Conservation (phyloP, 345 rosid genomes). For the Aethionema arabicum region DNA sequence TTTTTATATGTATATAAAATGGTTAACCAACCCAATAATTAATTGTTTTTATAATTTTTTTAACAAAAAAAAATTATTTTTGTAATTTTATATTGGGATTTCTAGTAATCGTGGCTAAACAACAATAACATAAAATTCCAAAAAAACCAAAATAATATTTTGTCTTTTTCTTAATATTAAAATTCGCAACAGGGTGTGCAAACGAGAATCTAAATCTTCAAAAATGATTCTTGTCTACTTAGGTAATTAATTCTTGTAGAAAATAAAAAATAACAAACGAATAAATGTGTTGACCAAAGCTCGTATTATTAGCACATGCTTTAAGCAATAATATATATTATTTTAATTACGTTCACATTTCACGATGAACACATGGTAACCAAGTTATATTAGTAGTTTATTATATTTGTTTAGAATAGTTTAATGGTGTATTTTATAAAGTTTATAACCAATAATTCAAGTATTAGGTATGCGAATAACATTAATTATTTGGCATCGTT, state of each 20-base stretch:
- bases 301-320: conserved; percentile 24
- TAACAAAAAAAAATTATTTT: no score
- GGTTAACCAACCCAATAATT: no score
- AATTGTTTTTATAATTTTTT: no score
- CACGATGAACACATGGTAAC: conserved; percentile 35
- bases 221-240: conserved; percentile 33
- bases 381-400: not conserved
- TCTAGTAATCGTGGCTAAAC: conserved; percentile 19
- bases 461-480: conserved; percentile 27
- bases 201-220: conserved; percentile 27
- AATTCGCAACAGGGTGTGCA: conserved; percentile 13
- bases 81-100: not conserved
- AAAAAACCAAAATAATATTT: not conserved
- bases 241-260: conserved; percentile 10
- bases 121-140: not conserved
- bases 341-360: conserved; percentile 28
- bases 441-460: conserved; percentile 25
- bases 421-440: not conserved
- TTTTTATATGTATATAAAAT: no score
- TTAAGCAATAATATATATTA: conserved; percentile 12
- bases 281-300: conserved; percentile 1
- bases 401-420: not conserved
- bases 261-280: not conserved
- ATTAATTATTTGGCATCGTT: conserved; percentile 28
- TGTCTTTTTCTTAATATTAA: conserved; percentile 8